Base-by-base conservation (phyloP, 352 stramenopile species). In the Phytophthora meadii region DNA sequence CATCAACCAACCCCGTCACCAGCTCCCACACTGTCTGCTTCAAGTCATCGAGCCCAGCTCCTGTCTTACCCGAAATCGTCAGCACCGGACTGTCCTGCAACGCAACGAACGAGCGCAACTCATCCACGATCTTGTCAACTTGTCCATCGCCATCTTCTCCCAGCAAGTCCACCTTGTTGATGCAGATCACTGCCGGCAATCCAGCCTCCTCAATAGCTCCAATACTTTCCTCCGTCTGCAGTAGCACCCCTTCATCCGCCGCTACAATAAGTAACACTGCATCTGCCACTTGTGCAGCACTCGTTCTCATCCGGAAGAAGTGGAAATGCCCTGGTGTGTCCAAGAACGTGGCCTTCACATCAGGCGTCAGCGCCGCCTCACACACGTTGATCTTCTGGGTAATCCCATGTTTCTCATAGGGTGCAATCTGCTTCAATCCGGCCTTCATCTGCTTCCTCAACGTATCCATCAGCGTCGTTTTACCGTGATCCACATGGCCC, bases 401-500 rank as follows among this genome's bases (percentile, higher is more conserved):
- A 81, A 99, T 99, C 58, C 98, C 97, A 22, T 98, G 97, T 5
- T 95, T 89, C 76, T 99, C 98, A 40, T 82, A 89, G 12, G 88
- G 83, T 15, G 97, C 97, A 22, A 99, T 93, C 42, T 68, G 50
- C 46, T 70, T 74, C 2, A 68, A 25, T 2, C 46, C 47, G 1
- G 25, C 17, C 37, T 90, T 92, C 57, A 64, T 76, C 27, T 81
- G 53, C 17, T 65, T 53, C 9, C 98, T 83, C 54, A 99, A 84
- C n/a, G 88, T 87, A 76, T 99, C 98, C 47, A 99, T 89, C 11
- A 99, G 79, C n/a, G 96, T 99, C 10, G 98, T 99, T 76, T 99
- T 99, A 65, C 98, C 98, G 79, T 99, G 98, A 84, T 99, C 98
- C 22, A 99, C 98, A 74, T 99, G 98, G 36, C 98, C 98, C 97